Base-by-base conservation (phyloP, 2,329 filamentous ascomycete species). In the Cytospora leucostoma region DNA sequence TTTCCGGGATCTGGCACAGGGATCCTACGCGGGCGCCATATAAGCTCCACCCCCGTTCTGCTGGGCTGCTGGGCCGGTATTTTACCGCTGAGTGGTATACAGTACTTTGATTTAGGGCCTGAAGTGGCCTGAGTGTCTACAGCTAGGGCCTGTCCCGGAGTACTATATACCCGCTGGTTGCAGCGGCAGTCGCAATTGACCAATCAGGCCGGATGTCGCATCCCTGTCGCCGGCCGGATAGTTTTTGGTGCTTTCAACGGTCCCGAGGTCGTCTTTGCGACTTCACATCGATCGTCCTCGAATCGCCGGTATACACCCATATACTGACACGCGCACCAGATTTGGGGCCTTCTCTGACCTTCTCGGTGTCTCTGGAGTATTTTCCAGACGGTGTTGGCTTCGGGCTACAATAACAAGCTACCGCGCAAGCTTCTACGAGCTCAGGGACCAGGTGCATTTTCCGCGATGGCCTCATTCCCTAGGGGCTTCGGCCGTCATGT, bases 391-490 rank as follows among this genome's bases (percentile, higher is more conserved):
- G 8, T 11, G n/a, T 12, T 6, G 6, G 5, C 44, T 47, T 21
- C 12, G 7, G 38, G 12, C 21, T 1, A 19, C 4, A 19, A 11
- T 19, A 47, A 47, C n/a, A 21, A 47, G n/a, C n/a, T 47, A 47
- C n/a, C 44, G 3, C n/a, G 8, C 38, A 32, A 59, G 21, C 47
- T 33, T 38, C 33, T 1, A 51, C 44, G 33, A 34, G 6, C 7
- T 17, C 52, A 56, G 40, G 57, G 61, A 37, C 37, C 50, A 49
- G 27, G 57, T 44, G 19, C 35, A 21, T 40, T 50, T 37, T 21
- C 33, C 56, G 47, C 71, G 69, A 76, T 76, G 74, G 71, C 74
- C 47, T 72, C 72, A 52, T 74, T 76, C 66, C 74, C 75, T 49
- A 73, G 73, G 64, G 73, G 74, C 53, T 67, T 70, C 47, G 60